A percentile compares a stretch with the other conserved stretches of the same genome.
Conservation (phyloP, 176 grass and related monocot genomes). For the Juncus inflexus region DNA sequence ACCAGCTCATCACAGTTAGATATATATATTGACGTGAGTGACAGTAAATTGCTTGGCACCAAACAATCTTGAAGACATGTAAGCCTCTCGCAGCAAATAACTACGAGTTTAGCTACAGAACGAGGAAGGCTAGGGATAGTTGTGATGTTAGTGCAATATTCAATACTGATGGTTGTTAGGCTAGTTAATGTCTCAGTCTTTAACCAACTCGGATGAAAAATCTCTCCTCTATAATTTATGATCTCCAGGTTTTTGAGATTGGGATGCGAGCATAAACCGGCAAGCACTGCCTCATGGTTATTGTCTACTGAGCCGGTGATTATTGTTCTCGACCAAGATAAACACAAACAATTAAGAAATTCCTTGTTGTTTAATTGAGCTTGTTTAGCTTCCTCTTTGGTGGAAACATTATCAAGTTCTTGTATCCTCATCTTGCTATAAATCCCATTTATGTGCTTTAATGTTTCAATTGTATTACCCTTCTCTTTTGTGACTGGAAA, state of each 20-base stretch:
- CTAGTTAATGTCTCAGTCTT: background rate
- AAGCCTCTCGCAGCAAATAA: background rate
- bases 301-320: too few species aligned
- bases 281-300: slow-evolving; percentile 4
- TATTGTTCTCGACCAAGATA: background rate
- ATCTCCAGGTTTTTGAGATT: slow-evolving; percentile 18
- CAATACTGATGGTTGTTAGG: background rate
- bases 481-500: background rate
- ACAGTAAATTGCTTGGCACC: background rate
- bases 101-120: background rate
- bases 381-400: background rate
- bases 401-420: background rate
- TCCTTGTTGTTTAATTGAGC: slow-evolving; percentile 13
- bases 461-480: background rate
- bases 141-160: background rate
- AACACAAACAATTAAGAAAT: background rate
- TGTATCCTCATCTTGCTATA: background rate
- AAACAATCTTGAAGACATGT: slow-evolving; percentile 14
- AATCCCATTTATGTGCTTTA: slow-evolving; percentile 1
- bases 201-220: slow-evolving; percentile 16
- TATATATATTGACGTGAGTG: background rate
- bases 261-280: slow-evolving; percentile 17
- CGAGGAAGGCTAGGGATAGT: slow-evolving; percentile 7
- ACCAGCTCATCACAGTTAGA: background rate
- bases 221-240: background rate